Evolutionary conservation across 768 basidiomycete genomes (phyloP).

Genomic region (Tricholoma saponaceum): DNA sequence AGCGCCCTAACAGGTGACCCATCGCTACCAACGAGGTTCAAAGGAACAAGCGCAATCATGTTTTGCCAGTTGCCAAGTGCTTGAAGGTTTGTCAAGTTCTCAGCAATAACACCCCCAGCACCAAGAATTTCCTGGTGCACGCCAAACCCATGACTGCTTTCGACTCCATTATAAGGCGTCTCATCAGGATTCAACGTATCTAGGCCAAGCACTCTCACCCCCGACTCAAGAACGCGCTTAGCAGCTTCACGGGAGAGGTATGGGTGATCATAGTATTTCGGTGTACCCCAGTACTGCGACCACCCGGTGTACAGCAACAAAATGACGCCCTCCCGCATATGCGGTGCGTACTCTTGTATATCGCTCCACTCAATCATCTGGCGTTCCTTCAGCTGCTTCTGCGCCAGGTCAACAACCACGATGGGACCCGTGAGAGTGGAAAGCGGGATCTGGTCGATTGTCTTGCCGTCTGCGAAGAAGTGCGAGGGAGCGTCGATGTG

Average conservation of each 20-base stretch:
- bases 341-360: slow-evolving; percentile 30
- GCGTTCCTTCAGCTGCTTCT: slow-evolving; percentile 20
- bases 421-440: slow-evolving; percentile 51
- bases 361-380: slow-evolving; percentile 56
- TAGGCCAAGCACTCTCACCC: slow-evolving; percentile 55
- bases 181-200: slow-evolving; percentile 71
- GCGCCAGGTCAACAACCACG: slow-evolving; percentile 50
- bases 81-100: slow-evolving; percentile 61
- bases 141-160: slow-evolving; percentile 37
- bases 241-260: slow-evolving; percentile 56
- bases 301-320: slow-evolving; percentile 68
- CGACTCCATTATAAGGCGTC: slow-evolving; percentile 35
- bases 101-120: slow-evolving; percentile 59
- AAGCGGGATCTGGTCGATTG: slow-evolving; percentile 57
- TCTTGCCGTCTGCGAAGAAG: slow-evolving; percentile 54
- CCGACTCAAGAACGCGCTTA: slow-evolving; percentile 39
- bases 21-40: slow-evolving; percentile 56
- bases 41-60: slow-evolving; percentile 52
- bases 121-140: slow-evolving; percentile 63
- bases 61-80: slow-evolving; percentile 24
- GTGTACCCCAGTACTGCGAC: slow-evolving; percentile 50
- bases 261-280: slow-evolving; percentile 58
- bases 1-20: slow-evolving; percentile 72
- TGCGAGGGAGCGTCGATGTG: slow-evolving; percentile 80
- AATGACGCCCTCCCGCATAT: slow-evolving; percentile 36